Base-by-base conservation (phyloP, 768 basidiomycete species). In the Stropharia rugosoannulata region DNA sequence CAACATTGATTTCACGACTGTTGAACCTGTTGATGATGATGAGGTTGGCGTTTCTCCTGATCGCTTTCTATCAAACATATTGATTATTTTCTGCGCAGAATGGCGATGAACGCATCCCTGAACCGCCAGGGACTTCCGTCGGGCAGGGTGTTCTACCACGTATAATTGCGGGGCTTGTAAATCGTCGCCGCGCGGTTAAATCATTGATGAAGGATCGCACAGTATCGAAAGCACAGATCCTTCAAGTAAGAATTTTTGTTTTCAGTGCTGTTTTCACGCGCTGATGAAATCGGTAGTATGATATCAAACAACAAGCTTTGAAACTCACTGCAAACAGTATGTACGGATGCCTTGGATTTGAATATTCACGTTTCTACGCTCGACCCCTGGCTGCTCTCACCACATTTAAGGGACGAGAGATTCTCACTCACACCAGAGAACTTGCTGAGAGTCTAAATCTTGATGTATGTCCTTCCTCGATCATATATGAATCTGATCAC, bases 241-340 rank as follows among this genome's bases (percentile, higher is more conserved):
- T 92, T 50, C 94, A 97, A 84, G 95, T 93, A 63, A 54, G 15
- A 16, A n/a, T 36, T 15, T 49, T n/a, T 13, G 45, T 11, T 11
- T 11, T 12, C 18, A 16, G 32, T 6, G 6, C 19, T 36, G n/a
- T 16, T 8, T 43, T 43, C 13, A 10, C 45, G 51, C 5, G 27
- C 22, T 27, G 22, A 45, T 40, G 16, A 35, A 2, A 49, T 54
- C 9, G 19, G 35, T 41, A 98, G 92, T 98, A 89, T 66, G 95
- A 99, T 64, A 97, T 98, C 75, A 95, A 94, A 67, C 97, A 99
- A 63, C 87, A 92, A 70, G 97, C 97, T 1, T 78, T 98, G 48
- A 98, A 98, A 74, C 85, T 98, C 35, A 99, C 97, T 4, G 97
- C 97, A 47, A 98, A 99, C 75, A 95, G 93, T 79, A 99, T 98